Conservation (phyloP, 2,329 filamentous ascomycete species). For the Biscogniauxia marginata region DNA sequence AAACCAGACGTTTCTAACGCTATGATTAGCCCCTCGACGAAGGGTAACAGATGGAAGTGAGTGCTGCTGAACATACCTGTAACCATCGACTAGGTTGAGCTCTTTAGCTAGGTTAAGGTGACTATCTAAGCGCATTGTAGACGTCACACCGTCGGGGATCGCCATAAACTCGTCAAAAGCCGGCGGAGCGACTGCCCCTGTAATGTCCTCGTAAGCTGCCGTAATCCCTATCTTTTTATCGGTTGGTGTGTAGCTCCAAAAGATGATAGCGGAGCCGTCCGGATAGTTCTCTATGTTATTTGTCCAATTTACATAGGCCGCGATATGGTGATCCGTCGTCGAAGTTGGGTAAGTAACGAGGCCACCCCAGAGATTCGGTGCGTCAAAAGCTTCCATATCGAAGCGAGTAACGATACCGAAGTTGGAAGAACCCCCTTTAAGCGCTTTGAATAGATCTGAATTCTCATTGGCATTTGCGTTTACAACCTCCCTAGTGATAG, state of each 20-base stretch:
- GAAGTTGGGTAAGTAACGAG: slow-evolving; percentile 5
- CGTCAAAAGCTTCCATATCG: slow-evolving; percentile 23
- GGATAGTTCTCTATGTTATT: slow-evolving; percentile 10
- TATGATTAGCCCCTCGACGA: background rate
- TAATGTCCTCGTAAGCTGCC: slow-evolving; percentile 13
- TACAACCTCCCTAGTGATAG: slow-evolving; percentile 29
- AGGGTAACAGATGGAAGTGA: background rate
- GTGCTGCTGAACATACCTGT: background rate
- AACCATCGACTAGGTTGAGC: slow-evolving; percentile 3
- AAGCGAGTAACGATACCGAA: slow-evolving; percentile 39
- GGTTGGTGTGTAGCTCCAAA: slow-evolving; percentile 13
- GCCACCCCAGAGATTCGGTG: slow-evolving; percentile 18
- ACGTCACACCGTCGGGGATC: slow-evolving; percentile 4
- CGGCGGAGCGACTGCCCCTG: slow-evolving; percentile 1
- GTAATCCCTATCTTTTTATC: slow-evolving; percentile 11
- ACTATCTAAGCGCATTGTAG: slow-evolving; percentile 9
- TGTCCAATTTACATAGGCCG: slow-evolving; percentile 13
- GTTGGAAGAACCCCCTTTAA: slow-evolving; percentile 46
- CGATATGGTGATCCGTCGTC: slow-evolving; percentile 8
- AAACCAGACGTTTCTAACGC: slow-evolving; percentile 14
- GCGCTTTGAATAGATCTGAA: slow-evolving; percentile 42
- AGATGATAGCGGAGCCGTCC: slow-evolving; percentile 13
- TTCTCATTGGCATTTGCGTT: slow-evolving; percentile 37
- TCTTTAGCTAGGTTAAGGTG: slow-evolving; percentile 10
- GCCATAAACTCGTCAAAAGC: slow-evolving; percentile 13